A percentile compares a stretch with the other conserved stretches of the same genome.
Evolutionary conservation across 495 filamentous ascomycete genomes (phyloP).

Genomic region (Hypoxylon crocopeplum): DNA sequence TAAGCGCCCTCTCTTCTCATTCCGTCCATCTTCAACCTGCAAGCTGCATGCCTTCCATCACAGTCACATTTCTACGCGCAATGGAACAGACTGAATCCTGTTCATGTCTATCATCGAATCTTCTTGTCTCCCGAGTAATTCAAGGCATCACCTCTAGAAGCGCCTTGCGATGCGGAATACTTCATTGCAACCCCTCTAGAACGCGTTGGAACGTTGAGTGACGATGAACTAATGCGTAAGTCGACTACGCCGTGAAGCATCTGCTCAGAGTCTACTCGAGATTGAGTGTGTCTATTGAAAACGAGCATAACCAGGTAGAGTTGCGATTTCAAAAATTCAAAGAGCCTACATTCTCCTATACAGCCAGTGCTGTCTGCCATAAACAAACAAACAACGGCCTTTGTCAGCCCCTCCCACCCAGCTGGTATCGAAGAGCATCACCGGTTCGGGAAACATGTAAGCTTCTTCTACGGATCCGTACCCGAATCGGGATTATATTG

Average conservation of each 20-base stretch:
- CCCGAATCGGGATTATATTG: background rate
- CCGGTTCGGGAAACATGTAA: background rate
- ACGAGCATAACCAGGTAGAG: too few relatives aligned
- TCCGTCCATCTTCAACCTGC: slow-evolving; percentile 13
- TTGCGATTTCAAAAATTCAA: too few relatives aligned
- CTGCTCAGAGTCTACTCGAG: background rate
- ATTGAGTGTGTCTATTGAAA: too few relatives aligned
- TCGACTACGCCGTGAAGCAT: background rate
- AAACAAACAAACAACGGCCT: too few relatives aligned
- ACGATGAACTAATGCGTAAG: background rate
- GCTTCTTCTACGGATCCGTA: background rate
- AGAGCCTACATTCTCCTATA: too few relatives aligned
- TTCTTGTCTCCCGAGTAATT: background rate
- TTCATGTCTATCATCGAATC: slow-evolving; percentile 1
- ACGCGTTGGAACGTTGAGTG: background rate
- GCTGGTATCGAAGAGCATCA: background rate
- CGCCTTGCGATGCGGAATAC: slow-evolving; percentile 8
- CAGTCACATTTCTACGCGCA: slow-evolving; percentile 16
- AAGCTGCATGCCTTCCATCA: slow-evolving; percentile 27
- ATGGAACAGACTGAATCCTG: background rate
- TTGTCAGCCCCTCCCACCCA: too few relatives aligned
- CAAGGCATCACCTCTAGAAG: slow-evolving; percentile 8
- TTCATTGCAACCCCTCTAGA: background rate
- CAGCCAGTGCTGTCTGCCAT: too few relatives aligned
- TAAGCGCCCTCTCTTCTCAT: too few relatives aligned